Evolutionary conservation across 2,329 filamentous ascomycete genomes (phyloP), one percentile per base, ranked within the genome.

Genomic region (Botrytis deweyae): DNA sequence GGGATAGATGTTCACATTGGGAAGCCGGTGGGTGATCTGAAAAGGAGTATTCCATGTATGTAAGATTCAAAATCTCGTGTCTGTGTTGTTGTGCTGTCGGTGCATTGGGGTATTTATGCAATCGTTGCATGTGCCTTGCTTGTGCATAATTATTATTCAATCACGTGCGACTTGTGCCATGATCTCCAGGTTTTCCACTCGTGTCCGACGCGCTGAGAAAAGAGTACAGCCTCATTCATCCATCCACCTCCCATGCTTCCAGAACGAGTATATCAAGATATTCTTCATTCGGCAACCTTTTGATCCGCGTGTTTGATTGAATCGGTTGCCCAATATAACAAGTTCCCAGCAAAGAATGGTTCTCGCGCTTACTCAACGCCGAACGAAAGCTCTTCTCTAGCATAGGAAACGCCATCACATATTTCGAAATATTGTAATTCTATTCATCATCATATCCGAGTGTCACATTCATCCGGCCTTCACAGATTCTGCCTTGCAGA

Each of bases 51-150:
- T 16, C 1, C 22, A 44, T 64, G 63, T 46, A 36, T 65, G 63
- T 46, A 36, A 65, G 63, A 65, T 46, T 65, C 25, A 38, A 12
- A 44, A 6, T 64, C 14, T 20, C 25, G 62, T 44, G 40, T 64
- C 38, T 18, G n/a, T 46, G 18, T 46, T n/a, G 42, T 49, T 49
- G 40, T 40, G 46, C 20, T 67, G 46, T 55, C 36, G 9, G 20
- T 55, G 33, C 25, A 67, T 12, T 55, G 33, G 55, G 46, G 46
- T 46, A 40, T 55, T 55, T 67, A 67, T 67, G 65, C 40, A 65
- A 33, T 44, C 9, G 16, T 22, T 64, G 40, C 40, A 16, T 22
- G 16, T 42, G 38, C 44, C 16, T 40, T 67, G 36, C 52, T 16
- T 4, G 36, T 55, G 25, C 63, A 66, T 49, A 49, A 49, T 36